Base-by-base conservation (phyloP, 2,329 filamentous ascomycete genomes). In the Penicillium nordicum region DNA sequence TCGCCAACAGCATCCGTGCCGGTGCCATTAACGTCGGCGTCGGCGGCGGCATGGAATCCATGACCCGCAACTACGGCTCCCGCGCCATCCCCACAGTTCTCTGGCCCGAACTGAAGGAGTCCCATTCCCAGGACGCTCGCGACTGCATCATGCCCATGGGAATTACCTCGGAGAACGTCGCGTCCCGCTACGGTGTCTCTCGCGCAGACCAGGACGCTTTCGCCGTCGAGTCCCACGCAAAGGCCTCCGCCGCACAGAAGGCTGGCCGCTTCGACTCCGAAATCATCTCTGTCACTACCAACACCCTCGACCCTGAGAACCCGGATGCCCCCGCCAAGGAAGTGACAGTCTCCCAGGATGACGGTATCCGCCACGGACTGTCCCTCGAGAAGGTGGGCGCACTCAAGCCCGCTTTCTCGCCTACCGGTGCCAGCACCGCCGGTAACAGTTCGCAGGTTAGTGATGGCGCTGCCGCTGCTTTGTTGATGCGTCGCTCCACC, bases 81-180 rank as follows among this genome's bases (percentile, higher is more conserved):
- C 80, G 86, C 55, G 92, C 92, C n/a, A 94, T 97, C 42, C 92
- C 92, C 0, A 87, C 86, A 0, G 84, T 91, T 61, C 75, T 91
- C 11, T 96, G 91, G 90, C 86, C 88, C 0, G 86, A 83, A 50
- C 77, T 96, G 58, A 84, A 79, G 65, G 82, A 88, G 1, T 86
- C 82, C 4, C 74, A 77, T 1, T 81, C 83, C 10, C 81, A 88
- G 67, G 87, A 95, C 61, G 89, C 89, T 4, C 78, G 83, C 41
- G 92, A 96, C 72, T 96, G 92, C 72, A 85, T 97, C 71, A 95
- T 96, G 92, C 85, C 87, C 64, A 97, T 97, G 92, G 92, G 92
- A 0, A 76, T 93, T 57, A 97, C 92, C 12, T 87, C 86, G 5
- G 92, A 97, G 79, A 96, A 96, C 66, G 91, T 97, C 0, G 90